Evolutionary conservation across 805 yeast genomes (phyloP).

Genomic region (Yarrowia sp.): DNA sequence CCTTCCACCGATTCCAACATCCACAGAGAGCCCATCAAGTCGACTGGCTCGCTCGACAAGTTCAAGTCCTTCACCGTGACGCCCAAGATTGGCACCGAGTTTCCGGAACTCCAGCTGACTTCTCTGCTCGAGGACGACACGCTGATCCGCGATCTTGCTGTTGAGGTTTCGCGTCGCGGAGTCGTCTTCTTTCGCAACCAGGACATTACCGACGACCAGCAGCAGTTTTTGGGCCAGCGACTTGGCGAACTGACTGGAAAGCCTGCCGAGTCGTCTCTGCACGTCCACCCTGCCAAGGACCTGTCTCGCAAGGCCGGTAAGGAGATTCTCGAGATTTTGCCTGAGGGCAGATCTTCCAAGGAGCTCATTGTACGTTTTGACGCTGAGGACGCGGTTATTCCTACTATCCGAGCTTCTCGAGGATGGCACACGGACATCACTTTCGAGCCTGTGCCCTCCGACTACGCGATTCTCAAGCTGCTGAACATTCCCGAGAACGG

Average conservation of each 20-base stretch:
- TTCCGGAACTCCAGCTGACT: conserved; percentile 33
- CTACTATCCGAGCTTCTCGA: not conserved
- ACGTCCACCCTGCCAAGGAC: conserved; percentile 16
- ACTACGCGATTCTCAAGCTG: conserved; percentile 49
- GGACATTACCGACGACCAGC: conserved; percentile 5
- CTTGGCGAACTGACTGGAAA: not conserved
- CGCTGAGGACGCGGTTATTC: not conserved
- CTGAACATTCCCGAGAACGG: conserved; percentile 57
- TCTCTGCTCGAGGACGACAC: conserved; percentile 35
- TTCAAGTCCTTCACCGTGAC: conserved; percentile 36
- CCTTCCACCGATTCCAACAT: not conserved
- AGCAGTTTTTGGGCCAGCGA: not conserved
- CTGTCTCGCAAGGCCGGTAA: conserved; percentile 42
- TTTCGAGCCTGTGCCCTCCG: conserved; percentile 56
- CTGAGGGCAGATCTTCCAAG: conserved; percentile 39
- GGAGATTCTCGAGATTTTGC: conserved; percentile 59
- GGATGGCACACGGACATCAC: conserved; percentile 54
- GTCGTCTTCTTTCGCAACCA: conserved; percentile 18
- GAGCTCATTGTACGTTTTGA: not conserved
- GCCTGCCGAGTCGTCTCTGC: not conserved
- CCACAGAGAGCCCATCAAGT: conserved; percentile 17
- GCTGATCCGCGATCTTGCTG: conserved; percentile 32
- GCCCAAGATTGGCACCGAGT: conserved; percentile 39
- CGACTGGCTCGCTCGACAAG: conserved; percentile 34
- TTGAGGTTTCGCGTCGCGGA: conserved; percentile 3